Evolutionary conservation across 2,329 filamentous ascomycete genomes (phyloP), one percentile per base, ranked within the genome.

Genomic region (Ambrosiella xylebori): DNA sequence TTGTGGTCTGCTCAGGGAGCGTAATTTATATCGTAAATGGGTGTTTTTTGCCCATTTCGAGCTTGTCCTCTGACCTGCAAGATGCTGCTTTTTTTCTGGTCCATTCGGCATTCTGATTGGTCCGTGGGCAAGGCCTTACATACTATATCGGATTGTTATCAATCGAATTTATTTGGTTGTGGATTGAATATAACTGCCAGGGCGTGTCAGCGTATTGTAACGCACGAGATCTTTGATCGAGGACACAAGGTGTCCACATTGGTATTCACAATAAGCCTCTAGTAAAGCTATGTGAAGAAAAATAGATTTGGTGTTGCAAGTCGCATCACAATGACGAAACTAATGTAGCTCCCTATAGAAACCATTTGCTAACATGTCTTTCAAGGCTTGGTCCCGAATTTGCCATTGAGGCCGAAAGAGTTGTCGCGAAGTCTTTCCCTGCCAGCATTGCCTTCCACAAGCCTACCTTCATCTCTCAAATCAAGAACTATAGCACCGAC

Each of bases 381-480:
- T 53, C n/a, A 64, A 74, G 71, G 63, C 67, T 81, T 56, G 79
- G 77, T 7, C 77, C 78, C 56, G 78, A 81, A 65, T 70, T 80
- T 61, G 71, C 80, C 61, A 69, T 73, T 63, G 78, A 81, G 68
- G 80, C 77, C 66, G 78, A 81, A 68, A 74, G 78, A 59, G 77
- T 81, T 65, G 76, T 81, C 64, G 75, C 74, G 64, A 81, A 79
- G 71, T 79, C 77, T 12, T 74, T 81, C 63, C 78, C 78, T 44
- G 77, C 78, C 61, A 81, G 77, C 65, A 77, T 81, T 47, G 78
- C 78, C 64, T 81, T 81, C 65, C 78, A 81, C 70, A 81, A 80
- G 69, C 78, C 78, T 7, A 78, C 78, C 1, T 81, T 81, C 67
- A 66, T 81, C 39, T 76, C 79, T 67, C 78, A 80, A 65, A 71